phyloP scores from a whole-genome alignment of 352 stramenopile species.

The Lagenidium giganteum region DNA sequence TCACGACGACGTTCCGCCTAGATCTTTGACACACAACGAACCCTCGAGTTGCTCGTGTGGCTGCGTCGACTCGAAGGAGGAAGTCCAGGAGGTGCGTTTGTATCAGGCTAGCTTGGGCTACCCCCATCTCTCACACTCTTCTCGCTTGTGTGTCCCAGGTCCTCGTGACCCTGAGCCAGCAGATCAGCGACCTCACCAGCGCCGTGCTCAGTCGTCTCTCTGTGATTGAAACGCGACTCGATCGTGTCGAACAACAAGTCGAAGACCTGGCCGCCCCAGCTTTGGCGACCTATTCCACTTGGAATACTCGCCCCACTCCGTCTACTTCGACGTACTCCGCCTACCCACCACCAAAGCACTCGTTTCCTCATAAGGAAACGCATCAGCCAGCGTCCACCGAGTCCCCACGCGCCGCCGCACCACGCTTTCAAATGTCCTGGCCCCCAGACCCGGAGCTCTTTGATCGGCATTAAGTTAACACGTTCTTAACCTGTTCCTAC shows the following conservation, averaged over 20 bases:
- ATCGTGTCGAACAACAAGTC: conserved; percentile 14
- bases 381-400: background rate
- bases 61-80: conserved; percentile 10
- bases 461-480: conserved; percentile 9
- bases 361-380: background rate
- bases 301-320: background rate
- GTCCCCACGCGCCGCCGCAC: background rate
- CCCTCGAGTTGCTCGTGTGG: background rate
- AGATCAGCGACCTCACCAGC: conserved; percentile 21
- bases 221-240: conserved; percentile 11
- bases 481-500: too few species aligned
- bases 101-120: background rate
- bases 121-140: background rate
- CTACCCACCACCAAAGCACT: background rate
- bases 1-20: background rate
- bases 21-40: background rate
- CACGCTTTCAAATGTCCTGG: conserved; percentile 2
- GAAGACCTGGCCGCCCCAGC: too few species aligned
- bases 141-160: conserved; percentile 5
- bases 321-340: background rate
- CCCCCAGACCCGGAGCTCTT: conserved; percentile 10
- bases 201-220: conserved; percentile 16
- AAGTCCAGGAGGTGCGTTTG: conserved; percentile 15
- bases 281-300: too few species aligned
- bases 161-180: conserved; percentile 13